Evolutionary conservation across 371 early-diverging fungal genomes (phyloP).

Genomic region (Mortierella sp.): DNA sequence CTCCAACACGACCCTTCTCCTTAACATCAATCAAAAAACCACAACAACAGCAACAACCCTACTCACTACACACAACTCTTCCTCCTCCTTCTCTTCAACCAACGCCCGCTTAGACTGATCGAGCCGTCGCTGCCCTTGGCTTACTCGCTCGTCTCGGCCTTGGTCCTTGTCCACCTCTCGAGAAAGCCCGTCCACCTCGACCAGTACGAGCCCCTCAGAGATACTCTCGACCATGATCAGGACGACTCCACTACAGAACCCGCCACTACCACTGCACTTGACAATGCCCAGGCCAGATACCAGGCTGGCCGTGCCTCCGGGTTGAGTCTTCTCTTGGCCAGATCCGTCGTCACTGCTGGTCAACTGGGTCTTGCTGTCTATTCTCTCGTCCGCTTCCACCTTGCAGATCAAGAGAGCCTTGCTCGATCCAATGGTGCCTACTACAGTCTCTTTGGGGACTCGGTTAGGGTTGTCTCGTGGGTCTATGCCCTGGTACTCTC

Average conservation of each 20-base stretch:
- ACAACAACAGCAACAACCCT: neutral
- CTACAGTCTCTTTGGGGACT: slow-evolving; percentile 13
- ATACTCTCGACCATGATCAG: slow-evolving; percentile 6
- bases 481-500: slow-evolving; percentile 36
- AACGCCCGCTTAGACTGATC: neutral
- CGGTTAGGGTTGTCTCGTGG: slow-evolving; percentile 28
- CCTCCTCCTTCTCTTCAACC: neutral
- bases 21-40: neutral
- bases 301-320: slow-evolving; percentile 40
- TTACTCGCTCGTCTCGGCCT: slow-evolving; percentile 28
- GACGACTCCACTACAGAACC: neutral
- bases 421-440: neutral
- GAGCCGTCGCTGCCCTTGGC: slow-evolving; percentile 27
- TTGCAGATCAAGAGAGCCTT: slow-evolving; percentile 3
- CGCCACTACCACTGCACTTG: neutral
- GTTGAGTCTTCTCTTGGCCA: slow-evolving; percentile 33
- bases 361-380: slow-evolving; percentile 38
- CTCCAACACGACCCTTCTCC: neutral
- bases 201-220: slow-evolving; percentile 34
- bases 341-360: slow-evolving; percentile 29
- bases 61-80: neutral
- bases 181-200: slow-evolving; percentile 46
- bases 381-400: slow-evolving; percentile 24
- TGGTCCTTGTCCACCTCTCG: slow-evolving; percentile 27
- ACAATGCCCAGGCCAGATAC: slow-evolving; percentile 10